Base-by-base conservation (phyloP, 1,284 basidiomycete species). In the Spongiforma sp. region DNA sequence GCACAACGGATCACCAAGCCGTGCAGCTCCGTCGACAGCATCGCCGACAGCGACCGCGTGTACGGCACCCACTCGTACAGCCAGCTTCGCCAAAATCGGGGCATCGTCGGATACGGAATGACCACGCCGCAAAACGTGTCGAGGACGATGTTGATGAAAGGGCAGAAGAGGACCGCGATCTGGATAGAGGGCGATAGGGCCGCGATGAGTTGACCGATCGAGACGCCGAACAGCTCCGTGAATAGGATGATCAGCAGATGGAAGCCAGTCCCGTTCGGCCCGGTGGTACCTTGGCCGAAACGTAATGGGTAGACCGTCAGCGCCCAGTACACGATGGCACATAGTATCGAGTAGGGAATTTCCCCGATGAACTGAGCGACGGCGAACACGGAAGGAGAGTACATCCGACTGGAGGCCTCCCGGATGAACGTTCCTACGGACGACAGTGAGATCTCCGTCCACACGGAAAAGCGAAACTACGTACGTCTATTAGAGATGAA, bases 341-440 rank as follows among this genome's bases (percentile, higher is more conserved):
- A 95, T 5, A 91, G 68, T 17, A 93, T 76, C 53, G 87, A 91
- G 79, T 93, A 92, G 3, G 93, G 94, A 68, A 93, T 86, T 78
- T 96, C 94, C 61, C 93, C 91, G 26, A 93, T 75, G 48, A 96
- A 82, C 73, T 95, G 94, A 14, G 89, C 89, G 56, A 93, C 84
- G 17, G 94, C 93, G 74, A 96, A 96, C 55, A 94, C 91, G 65
- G 87, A 88, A 1, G 90, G 89, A 1, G 89, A 91, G 75, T 94
- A 94, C 66, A 92, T 92, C 43, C 89, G 83, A 79, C 89, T 90
- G 4, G 89, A 91, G 0, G 90, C 82, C 78, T 91, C 90, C 76
- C 93, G 85, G 66, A 92, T 86, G 76, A 90, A 91, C 41, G 85
- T 87, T 61, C 79, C 77, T 80, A 37, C 57, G 10, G 26, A 54